Conservation (phyloP, 148 eudicot species). For the Beta vulgaris region DNA sequence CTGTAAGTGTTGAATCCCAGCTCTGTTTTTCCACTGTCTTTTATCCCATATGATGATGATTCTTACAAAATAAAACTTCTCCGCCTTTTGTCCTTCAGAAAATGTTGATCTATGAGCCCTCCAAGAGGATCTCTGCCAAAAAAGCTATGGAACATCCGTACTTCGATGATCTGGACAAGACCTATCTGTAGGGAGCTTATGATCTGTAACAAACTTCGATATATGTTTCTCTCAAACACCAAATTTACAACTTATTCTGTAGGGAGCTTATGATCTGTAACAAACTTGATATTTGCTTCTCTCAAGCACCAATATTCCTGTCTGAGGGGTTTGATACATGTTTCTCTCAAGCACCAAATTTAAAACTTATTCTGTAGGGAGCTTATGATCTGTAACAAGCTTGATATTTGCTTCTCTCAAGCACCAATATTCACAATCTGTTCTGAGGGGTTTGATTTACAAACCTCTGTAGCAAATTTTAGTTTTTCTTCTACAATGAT, state of each 20-base stretch:
- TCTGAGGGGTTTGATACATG: constrained; percentile 20
- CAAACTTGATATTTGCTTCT: constrained; percentile 40
- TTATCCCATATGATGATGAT: not conserved
- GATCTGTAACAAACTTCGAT: not conserved
- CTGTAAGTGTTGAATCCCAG: constrained; percentile 35
- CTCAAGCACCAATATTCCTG: constrained; percentile 36
- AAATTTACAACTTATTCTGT: constrained; percentile 33
- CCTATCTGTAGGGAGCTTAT: constrained; percentile 31
- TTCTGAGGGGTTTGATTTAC: not conserved
- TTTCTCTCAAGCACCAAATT: constrained; percentile 62
- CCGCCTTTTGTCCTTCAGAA: constrained; percentile 42
- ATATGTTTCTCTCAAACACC: constrained; percentile 58
- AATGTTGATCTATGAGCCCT: constrained; percentile 83
- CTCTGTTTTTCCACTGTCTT: not conserved
- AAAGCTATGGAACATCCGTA: constrained; percentile 91
- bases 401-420: constrained; percentile 50
- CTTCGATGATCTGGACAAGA: constrained; percentile 61
- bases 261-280: not conserved
- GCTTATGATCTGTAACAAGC: not conserved
- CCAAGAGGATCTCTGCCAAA: constrained; percentile 84
- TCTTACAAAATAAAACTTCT: not conserved
- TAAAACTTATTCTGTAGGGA: constrained; percentile 31
- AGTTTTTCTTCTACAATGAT: not conserved
- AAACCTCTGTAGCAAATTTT: not conserved
- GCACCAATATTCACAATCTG: constrained; percentile 23